Evolutionary conservation across 306 rosid genomes (phyloP).

Genomic region (Castanea crenata): DNA sequence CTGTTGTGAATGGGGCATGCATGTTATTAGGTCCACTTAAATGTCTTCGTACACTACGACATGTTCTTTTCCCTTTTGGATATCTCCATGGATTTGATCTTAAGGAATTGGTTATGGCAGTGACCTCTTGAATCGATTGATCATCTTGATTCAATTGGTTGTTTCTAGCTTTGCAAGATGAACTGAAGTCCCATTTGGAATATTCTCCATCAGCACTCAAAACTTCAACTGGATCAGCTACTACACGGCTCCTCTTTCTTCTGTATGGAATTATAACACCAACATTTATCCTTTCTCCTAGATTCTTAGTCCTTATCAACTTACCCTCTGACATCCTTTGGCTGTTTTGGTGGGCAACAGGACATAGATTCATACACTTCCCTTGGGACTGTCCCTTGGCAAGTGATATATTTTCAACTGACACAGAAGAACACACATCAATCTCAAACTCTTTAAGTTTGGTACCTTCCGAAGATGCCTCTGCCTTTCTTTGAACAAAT

Average conservation of each 20-base stretch:
- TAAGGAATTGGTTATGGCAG: conserved; percentile 24
- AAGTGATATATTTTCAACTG: conserved; percentile 6
- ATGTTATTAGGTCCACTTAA: conserved; percentile 15
- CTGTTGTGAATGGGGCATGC: conserved; percentile 16
- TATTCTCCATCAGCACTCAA: conserved; percentile 15
- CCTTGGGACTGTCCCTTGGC: conserved; percentile 28
- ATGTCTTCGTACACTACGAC: conserved; percentile 26
- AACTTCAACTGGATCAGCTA: conserved; percentile 27
- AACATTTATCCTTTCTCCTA: conserved; percentile 22
- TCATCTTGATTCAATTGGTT: conserved; percentile 30
- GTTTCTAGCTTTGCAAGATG: conserved; percentile 20
- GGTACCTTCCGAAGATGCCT: not conserved
- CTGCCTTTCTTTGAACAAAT: conserved; percentile 20
- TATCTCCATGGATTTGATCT: conserved; percentile 37
- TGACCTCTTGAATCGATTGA: conserved; percentile 26
- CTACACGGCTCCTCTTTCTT: conserved; percentile 41
- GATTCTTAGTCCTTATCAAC: conserved; percentile 23
- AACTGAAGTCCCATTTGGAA: conserved; percentile 12
- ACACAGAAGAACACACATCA: conserved; percentile 6
- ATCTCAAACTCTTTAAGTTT: conserved; percentile 13
- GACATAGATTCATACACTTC: conserved; percentile 7
- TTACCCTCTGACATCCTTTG: conserved; percentile 10
- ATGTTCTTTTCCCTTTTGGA: conserved; percentile 68
- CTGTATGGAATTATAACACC: conserved; percentile 26
- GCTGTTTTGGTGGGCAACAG: conserved; percentile 20